These are phyloP conservation scores for Myxozyma sirexii DNA, from an alignment of 805 yeast species.

Conservation along the genomic window DNA sequence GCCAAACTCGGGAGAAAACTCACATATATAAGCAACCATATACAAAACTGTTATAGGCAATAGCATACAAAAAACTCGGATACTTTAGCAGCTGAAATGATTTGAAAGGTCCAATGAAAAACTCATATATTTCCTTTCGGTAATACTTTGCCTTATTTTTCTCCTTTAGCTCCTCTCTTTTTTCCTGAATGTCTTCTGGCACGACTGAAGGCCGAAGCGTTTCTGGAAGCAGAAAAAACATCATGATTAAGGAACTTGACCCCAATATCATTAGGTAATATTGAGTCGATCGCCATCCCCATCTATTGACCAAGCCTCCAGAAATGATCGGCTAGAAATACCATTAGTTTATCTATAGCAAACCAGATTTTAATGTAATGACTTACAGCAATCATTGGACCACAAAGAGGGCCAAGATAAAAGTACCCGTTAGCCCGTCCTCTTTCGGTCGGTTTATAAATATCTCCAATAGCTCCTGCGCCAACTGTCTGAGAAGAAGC, in stretches of 20 bases:
- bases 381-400: slow-evolving; percentile 63
- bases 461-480: slow-evolving; percentile 82
- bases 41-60: slow-evolving; percentile 68
- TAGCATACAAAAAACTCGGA: slow-evolving; percentile 74
- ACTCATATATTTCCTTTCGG: slow-evolving; percentile 46
- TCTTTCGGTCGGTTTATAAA: slow-evolving; percentile 65
- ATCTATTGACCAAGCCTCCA: slow-evolving; percentile 66
- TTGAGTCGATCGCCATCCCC: slow-evolving; percentile 90
- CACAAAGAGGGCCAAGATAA: slow-evolving; percentile 78
- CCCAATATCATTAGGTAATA: slow-evolving; percentile 77
- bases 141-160: neutral
- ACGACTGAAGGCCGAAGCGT: slow-evolving; percentile 59
- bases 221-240: slow-evolving; percentile 72
- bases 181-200: slow-evolving; percentile 31
- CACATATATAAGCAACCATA: slow-evolving; percentile 67
- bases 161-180: slow-evolving; percentile 15
- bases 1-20: neutral
- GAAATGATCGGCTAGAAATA: slow-evolving; percentile 67
- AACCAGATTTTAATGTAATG: too few species aligned
- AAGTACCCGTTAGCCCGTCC: slow-evolving; percentile 80
- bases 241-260: slow-evolving; percentile 53
- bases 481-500: slow-evolving; percentile 89
- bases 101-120: slow-evolving; percentile 58
- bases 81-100: slow-evolving; percentile 62
- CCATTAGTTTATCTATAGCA: too few species aligned